phyloP scores from a whole-genome alignment of 2,329 filamentous ascomycete species.

The Lachnellula cervina region DNA sequence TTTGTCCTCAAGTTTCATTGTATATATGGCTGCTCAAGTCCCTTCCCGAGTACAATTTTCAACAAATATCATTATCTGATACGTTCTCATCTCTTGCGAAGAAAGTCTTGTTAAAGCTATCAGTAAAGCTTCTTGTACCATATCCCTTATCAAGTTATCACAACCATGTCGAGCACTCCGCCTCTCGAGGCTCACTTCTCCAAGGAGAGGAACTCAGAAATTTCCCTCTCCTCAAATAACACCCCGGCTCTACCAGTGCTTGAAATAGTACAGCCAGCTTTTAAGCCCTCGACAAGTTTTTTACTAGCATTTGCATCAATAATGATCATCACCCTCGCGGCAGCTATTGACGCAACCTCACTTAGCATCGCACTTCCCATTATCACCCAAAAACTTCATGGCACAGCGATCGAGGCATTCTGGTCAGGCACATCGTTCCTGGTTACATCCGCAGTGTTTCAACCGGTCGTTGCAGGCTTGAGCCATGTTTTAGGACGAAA shows the following conservation, averaged over 20 bases:
- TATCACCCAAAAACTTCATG: slow-evolving; percentile 47
- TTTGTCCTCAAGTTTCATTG: not conserved
- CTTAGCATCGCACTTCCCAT: slow-evolving; percentile 56
- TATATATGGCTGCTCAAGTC: not conserved
- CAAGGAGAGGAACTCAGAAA: slow-evolving; percentile 1
- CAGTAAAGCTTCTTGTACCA: not conserved
- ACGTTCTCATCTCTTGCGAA: too few relatives aligned
- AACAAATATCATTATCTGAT: too few relatives aligned
- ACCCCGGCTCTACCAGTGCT: slow-evolving; percentile 9
- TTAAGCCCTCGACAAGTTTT: slow-evolving; percentile 24
- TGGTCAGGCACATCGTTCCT: slow-evolving; percentile 70
- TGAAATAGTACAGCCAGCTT: slow-evolving; percentile 11
- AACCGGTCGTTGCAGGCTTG: slow-evolving; percentile 42
- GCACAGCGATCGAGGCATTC: slow-evolving; percentile 58
- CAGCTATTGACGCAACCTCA: slow-evolving; percentile 61
- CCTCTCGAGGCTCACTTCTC: not conserved
- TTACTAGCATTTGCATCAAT: slow-evolving; percentile 26
- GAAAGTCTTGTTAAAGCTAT: not conserved
- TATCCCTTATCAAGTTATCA: not conserved
- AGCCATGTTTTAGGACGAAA: slow-evolving; percentile 40
- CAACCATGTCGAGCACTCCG: not conserved
- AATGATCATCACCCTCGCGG: slow-evolving; percentile 52
- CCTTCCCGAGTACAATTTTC: not conserved
- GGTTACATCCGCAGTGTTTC: slow-evolving; percentile 57
- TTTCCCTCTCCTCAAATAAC: not conserved